phyloP scores from a whole-genome alignment of 495 filamentous ascomycete genomes.

The Talaromyces liani region DNA sequence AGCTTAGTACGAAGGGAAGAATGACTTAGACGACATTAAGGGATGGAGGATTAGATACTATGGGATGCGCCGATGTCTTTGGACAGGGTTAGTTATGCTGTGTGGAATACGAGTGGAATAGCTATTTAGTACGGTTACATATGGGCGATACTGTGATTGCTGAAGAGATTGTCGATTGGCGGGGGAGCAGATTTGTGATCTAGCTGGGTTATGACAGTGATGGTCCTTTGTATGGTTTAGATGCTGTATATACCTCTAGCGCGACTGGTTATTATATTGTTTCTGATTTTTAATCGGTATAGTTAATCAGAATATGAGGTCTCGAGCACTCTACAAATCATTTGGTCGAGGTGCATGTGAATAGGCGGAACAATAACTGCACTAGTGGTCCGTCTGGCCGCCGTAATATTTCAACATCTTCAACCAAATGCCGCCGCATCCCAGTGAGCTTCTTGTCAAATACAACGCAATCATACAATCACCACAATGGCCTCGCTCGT shows the following conservation, averaged over 20 bases:
- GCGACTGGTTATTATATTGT: conserved; percentile 26
- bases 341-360: not conserved
- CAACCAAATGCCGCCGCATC: not conserved
- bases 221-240: conserved; percentile 20
- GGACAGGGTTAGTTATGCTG: too few species aligned
- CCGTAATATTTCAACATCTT: conserved; percentile 31
- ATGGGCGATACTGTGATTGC: not conserved
- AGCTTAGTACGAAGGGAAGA: not conserved
- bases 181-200: not conserved
- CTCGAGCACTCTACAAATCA: not conserved
- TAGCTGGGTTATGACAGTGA: not conserved
- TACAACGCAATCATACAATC: not conserved
- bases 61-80: too few species aligned
- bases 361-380: not conserved
- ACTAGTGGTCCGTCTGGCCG: conserved; percentile 14
- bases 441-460: not conserved
- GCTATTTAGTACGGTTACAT: not conserved
- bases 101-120: not conserved
- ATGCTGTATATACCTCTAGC: conserved; percentile 40
- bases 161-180: not conserved
- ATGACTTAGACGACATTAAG: not conserved
- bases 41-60: not conserved
- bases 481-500: conserved; percentile 42
- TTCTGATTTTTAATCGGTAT: not conserved
- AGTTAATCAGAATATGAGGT: not conserved